phyloP scores from a whole-genome alignment of 257 asterid species.

The Gardenia jasminoides region DNA sequence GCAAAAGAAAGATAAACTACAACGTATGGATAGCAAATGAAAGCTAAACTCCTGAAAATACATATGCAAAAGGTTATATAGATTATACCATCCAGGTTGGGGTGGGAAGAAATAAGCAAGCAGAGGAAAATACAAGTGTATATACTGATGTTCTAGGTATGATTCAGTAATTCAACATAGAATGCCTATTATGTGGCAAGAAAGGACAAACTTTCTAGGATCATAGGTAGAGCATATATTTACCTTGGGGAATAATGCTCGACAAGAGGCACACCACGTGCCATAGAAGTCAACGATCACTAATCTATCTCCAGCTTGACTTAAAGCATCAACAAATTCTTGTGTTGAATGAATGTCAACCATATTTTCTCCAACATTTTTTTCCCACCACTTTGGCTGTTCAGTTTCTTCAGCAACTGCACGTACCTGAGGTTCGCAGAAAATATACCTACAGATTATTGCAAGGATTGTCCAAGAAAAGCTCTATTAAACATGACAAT shows the following conservation, averaged over 20 bases:
- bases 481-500: neutral
- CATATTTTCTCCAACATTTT: constrained; percentile 43
- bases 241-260: constrained; percentile 52
- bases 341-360: constrained; percentile 42
- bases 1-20: neutral
- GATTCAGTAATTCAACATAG: neutral
- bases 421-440: constrained; percentile 26
- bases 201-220: neutral
- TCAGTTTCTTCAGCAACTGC: constrained; percentile 39
- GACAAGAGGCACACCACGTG: constrained; percentile 57
- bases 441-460: neutral
- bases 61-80: neutral
- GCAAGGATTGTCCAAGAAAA: neutral
- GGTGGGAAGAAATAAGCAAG: neutral
- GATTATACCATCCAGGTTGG: neutral
- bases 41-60: neutral
- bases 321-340: constrained; percentile 40
- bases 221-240: neutral
- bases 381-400: constrained; percentile 56
- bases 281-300: constrained; percentile 50
- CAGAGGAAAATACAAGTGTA: neutral
- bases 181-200: neutral
- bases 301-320: constrained; percentile 44
- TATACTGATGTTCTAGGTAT: neutral
- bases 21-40: neutral